Evolutionary conservation across 2,329 filamentous ascomycete genomes (phyloP).

Genomic region (Penicillium sp.): DNA sequence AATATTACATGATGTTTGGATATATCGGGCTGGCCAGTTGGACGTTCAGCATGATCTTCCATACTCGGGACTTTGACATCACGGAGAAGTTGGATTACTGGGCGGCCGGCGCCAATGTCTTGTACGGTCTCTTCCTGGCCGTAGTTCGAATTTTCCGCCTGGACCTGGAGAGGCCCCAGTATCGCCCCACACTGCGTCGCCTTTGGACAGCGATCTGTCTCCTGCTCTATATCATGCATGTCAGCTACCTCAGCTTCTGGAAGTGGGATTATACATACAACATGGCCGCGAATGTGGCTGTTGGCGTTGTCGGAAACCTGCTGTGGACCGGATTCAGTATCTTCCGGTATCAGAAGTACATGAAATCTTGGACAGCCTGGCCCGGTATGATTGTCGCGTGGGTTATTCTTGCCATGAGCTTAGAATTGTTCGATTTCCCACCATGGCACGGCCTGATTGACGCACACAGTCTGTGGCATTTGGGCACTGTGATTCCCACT

Average conservation of each 20-base stretch:
- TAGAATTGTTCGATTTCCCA: constrained; percentile 93
- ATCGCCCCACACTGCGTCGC: constrained; percentile 61
- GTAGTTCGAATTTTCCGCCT: constrained; percentile 81
- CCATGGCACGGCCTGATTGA: constrained; percentile 81
- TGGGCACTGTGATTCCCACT: constrained; percentile 86
- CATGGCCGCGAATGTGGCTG: constrained; percentile 89
- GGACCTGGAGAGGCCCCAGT: constrained; percentile 60
- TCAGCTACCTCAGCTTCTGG: constrained; percentile 82
- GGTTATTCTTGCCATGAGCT: constrained; percentile 90
- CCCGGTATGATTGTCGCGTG: constrained; percentile 89
- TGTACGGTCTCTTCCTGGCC: constrained; percentile 89
- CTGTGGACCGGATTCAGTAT: constrained; percentile 88
- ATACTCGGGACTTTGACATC: constrained; percentile 79
- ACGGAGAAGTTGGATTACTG: constrained; percentile 98
- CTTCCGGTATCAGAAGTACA: constrained; percentile 70
- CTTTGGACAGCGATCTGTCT: constrained; percentile 77
- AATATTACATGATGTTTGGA: constrained; percentile 79
- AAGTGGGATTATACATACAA: constrained; percentile 97
- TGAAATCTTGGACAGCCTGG: constrained; percentile 80
- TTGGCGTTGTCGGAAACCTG: constrained; percentile 77
- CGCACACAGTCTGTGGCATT: constrained; percentile 94
- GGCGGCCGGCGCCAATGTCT: constrained; percentile 82
- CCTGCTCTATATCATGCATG: constrained; percentile 72
- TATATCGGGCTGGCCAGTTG: constrained; percentile 82
- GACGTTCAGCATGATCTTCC: constrained; percentile 88